A percentile compares a stretch with the other conserved stretches of the same genome.
These are phyloP conservation scores for Cyclotella distinguenda DNA, from an alignment of 108 stramenopile genomes.

Conservation along the genomic window DNA sequence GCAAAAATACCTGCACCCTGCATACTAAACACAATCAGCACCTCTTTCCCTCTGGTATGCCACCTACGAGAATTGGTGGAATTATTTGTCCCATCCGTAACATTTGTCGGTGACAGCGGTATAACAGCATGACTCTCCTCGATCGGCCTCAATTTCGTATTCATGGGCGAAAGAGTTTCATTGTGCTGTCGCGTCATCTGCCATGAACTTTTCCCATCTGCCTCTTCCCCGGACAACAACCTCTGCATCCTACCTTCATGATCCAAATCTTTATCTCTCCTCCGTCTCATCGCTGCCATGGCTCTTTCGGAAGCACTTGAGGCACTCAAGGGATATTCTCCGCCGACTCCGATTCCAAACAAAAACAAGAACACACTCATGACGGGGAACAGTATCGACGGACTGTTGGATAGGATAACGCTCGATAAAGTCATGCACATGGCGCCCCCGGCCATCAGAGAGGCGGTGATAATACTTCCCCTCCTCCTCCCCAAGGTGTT, in stretches of 20 bases:
- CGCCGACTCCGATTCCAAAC: constrained; percentile 78
- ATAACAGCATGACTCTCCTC: neutral
- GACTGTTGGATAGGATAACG: constrained; percentile 12
- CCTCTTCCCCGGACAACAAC: neutral
- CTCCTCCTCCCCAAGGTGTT: constrained; percentile 55
- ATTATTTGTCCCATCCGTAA: constrained; percentile 12
- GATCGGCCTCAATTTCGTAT: neutral
- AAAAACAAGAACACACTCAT: constrained; percentile 52
- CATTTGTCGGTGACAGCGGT: constrained; percentile 7
- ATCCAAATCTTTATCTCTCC: neutral
- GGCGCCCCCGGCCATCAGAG: constrained; percentile 51
- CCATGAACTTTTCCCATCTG: neutral
- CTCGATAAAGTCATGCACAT: constrained; percentile 26
- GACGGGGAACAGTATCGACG: constrained; percentile 32
- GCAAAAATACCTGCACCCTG: constrained; percentile 76
- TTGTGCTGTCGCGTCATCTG: no score
- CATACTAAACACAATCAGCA: constrained; percentile 70
- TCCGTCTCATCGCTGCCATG: constrained; percentile 33
- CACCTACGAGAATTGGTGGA: constrained; percentile 4
- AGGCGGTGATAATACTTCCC: constrained; percentile 62
- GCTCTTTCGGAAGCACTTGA: constrained; percentile 60
- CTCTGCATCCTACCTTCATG: neutral
- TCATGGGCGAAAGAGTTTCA: neutral
- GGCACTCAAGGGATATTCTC: constrained; percentile 73
- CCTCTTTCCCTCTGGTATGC: constrained; percentile 49